phyloP scores from a whole-genome alignment of 352 stramenopile species.

The Phytopythium ostracodes region DNA sequence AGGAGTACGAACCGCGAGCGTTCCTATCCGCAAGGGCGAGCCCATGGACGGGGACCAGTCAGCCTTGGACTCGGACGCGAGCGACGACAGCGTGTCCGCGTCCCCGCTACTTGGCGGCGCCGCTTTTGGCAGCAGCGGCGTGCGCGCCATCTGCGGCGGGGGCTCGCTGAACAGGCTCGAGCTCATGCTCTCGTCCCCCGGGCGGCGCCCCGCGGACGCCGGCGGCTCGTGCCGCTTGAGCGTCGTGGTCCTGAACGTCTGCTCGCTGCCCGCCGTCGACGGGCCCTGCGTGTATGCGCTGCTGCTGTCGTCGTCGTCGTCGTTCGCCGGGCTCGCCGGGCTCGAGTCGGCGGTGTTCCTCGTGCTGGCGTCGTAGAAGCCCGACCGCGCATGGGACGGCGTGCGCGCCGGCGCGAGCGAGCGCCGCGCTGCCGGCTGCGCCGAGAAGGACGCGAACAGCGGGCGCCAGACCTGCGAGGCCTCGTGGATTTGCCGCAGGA shows the following conservation, averaged over 20 bases:
- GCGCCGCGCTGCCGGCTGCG: constrained; percentile 31
- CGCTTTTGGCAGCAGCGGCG: constrained; percentile 52
- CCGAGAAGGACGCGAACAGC: constrained; percentile 71
- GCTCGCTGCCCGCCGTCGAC: constrained; percentile 42
- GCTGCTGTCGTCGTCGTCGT: constrained; percentile 18
- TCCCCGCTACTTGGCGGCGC: constrained; percentile 17
- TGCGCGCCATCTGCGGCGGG: constrained; percentile 56
- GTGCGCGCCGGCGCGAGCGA: constrained; percentile 38
- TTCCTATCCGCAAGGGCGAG: constrained; percentile 43
- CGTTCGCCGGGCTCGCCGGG: constrained; percentile 10
- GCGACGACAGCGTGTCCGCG: constrained; percentile 35
- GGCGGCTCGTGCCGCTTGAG: constrained; percentile 36
- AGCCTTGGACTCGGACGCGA: constrained; percentile 39
- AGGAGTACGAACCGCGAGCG: constrained; percentile 35
- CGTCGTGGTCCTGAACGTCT: constrained; percentile 76
- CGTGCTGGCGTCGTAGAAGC: constrained; percentile 1
- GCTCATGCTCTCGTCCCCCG: constrained; percentile 45
- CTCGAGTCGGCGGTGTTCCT: too few relatives aligned
- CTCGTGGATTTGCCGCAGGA: constrained; percentile 70
- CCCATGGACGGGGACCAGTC: constrained; percentile 56
- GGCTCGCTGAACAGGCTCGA: constrained; percentile 61
- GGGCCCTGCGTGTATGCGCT: constrained; percentile 11
- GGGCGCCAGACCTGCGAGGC: constrained; percentile 69
- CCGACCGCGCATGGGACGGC: constrained; percentile 3
- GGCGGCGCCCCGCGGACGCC: background rate